Conservation (phyloP, 495 filamentous ascomycete species). For the Aspergillus funiculosus region DNA sequence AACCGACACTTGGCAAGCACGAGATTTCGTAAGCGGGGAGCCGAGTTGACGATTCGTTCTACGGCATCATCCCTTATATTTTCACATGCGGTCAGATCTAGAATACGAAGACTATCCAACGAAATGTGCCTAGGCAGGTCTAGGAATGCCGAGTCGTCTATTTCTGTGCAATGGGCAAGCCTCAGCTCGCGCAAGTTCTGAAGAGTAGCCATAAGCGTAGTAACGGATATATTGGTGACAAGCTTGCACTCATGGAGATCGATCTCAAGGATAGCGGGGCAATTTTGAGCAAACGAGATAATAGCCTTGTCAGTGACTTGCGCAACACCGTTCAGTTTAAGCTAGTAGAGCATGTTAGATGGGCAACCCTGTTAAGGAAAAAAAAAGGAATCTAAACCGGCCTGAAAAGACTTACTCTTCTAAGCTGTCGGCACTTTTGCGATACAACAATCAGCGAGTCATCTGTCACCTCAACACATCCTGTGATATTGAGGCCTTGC, state of each 20-base stretch:
- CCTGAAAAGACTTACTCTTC: slow-evolving; percentile 58
- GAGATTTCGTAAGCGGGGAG: slow-evolving; percentile 84
- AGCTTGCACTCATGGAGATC: slow-evolving; percentile 82
- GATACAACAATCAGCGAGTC: slow-evolving; percentile 79
- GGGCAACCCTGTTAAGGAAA: slow-evolving; percentile 31
- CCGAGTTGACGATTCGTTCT: slow-evolving; percentile 75
- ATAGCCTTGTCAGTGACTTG: slow-evolving; percentile 76
- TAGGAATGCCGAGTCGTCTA: slow-evolving; percentile 82
- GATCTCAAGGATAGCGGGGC: slow-evolving; percentile 89
- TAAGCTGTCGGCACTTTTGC: slow-evolving; percentile 75
- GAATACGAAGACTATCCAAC: slow-evolving; percentile 83
- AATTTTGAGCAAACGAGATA: slow-evolving; percentile 77
- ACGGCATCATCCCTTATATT: slow-evolving; percentile 79
- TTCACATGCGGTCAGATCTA: slow-evolving; percentile 86
- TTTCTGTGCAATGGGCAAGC: slow-evolving; percentile 72
- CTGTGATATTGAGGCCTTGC: slow-evolving; percentile 90
- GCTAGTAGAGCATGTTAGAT: slow-evolving; percentile 51
- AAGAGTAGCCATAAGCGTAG: slow-evolving; percentile 66
- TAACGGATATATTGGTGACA: slow-evolving; percentile 75
- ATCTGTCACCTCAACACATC: slow-evolving; percentile 78
- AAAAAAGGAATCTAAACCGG: background rate
- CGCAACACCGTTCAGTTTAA: slow-evolving; percentile 88
- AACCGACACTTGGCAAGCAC: slow-evolving; percentile 90
- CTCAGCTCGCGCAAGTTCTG: slow-evolving; percentile 82
- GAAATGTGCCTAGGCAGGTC: slow-evolving; percentile 61